A percentile compares a stretch with the other conserved stretches of the same genome.
These are phyloP conservation scores for Microdochium nivale DNA, from an alignment of 2,329 filamentous ascomycete species.

Conservation along the genomic window DNA sequence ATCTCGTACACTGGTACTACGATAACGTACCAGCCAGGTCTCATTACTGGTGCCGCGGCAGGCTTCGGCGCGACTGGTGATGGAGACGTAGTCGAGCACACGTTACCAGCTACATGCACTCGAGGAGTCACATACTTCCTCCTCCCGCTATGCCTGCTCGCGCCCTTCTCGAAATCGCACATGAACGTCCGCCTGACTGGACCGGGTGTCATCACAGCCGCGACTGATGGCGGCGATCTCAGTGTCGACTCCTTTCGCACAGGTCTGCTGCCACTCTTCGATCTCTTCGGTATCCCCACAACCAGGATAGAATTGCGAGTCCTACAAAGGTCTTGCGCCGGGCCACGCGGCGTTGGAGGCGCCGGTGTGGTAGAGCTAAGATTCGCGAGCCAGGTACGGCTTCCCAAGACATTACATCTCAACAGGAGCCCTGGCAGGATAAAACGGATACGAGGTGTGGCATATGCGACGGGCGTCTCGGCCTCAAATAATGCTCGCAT, in stretches of 20 bases:
- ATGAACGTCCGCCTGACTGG: conserved; percentile 88
- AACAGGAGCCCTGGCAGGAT: conserved; percentile 74
- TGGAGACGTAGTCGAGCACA: conserved; percentile 72
- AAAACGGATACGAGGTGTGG: conserved; percentile 83
- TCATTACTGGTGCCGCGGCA: conserved; percentile 78
- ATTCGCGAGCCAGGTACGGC: conserved; percentile 85
- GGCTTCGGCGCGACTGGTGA: conserved; percentile 57
- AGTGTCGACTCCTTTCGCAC: conserved; percentile 91
- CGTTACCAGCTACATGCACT: conserved; percentile 65
- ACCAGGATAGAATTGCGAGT: conserved; percentile 81
- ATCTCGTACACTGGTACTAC: conserved; percentile 96
- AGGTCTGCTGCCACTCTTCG: conserved; percentile 82
- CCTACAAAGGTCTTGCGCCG: conserved; percentile 69
- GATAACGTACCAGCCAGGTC: conserved; percentile 81
- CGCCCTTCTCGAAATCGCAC: conserved; percentile 85
- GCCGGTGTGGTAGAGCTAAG: conserved; percentile 89
- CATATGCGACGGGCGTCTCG: conserved; percentile 85
- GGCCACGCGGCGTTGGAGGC: conserved; percentile 66
- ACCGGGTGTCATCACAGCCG: conserved; percentile 83
- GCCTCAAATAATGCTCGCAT: conserved; percentile 90
- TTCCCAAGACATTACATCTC: conserved; percentile 90
- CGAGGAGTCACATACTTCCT: conserved; percentile 89
- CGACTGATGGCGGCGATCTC: conserved; percentile 76
- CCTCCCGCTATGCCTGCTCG: conserved; percentile 78
- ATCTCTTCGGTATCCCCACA: conserved; percentile 74